phyloP scores from a whole-genome alignment of 1,284 basidiomycete species.

The Inonotus hispidus region DNA sequence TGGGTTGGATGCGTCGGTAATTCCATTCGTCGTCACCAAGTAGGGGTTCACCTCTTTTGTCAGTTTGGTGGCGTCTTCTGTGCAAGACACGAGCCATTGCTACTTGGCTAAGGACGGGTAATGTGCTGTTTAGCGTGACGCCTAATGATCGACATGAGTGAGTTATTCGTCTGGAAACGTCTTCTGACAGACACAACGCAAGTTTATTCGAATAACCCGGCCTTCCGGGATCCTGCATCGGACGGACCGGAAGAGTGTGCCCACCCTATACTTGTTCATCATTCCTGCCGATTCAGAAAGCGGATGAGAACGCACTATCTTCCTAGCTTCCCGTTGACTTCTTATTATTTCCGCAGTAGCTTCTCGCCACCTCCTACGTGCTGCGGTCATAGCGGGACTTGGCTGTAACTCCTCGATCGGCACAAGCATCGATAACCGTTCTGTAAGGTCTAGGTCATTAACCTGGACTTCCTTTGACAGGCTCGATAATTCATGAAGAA shows the following conservation, averaged over 20 bases:
- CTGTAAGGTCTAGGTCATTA: conserved; percentile 26
- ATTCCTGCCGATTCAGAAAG: not conserved
- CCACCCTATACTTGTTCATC: conserved; percentile 40
- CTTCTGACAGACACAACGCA: conserved; percentile 25
- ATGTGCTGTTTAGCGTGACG: conserved; percentile 48
- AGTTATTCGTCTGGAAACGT: conserved; percentile 29
- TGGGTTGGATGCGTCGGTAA: conserved; percentile 44
- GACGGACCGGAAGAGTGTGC: conserved; percentile 42
- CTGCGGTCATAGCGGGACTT: conserved; percentile 26
- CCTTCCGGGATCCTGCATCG: conserved; percentile 27
- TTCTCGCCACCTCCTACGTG: conserved; percentile 42
- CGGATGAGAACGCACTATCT: conserved; percentile 28
- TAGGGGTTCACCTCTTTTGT: not conserved
- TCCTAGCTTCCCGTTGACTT: conserved; percentile 28
- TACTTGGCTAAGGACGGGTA: conserved; percentile 46
- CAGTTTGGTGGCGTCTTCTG: conserved; percentile 38
- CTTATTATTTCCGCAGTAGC: conserved; percentile 41
- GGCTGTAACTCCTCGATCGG: conserved; percentile 36
- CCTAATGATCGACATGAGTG: conserved; percentile 35
- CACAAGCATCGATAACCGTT: conserved; percentile 37
- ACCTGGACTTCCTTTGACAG: conserved; percentile 19
- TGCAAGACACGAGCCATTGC: conserved; percentile 48
- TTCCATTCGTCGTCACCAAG: conserved; percentile 50
- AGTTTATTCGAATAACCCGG: conserved; percentile 32
- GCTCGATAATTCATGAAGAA: conserved; percentile 40